Base-by-base conservation (phyloP, 2,329 filamentous ascomycete species). In the Fusarium sp. region DNA sequence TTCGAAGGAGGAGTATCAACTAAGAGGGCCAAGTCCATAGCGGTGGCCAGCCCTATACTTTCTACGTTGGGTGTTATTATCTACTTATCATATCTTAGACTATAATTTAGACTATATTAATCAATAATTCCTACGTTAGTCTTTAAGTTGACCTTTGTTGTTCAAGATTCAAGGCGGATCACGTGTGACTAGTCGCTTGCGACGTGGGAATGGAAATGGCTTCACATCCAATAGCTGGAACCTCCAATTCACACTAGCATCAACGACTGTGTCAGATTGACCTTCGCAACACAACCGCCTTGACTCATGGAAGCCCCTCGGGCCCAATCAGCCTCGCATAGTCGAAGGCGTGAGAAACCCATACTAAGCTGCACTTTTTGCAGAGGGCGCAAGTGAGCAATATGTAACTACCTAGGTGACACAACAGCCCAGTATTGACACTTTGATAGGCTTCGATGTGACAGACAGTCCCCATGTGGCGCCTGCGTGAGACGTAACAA, bases 401-500 rank as follows among this genome's bases (percentile, higher is more conserved):
- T 20, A 20, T 20, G 18, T 20, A 20, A 20, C 18, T 20, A 20
- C 18, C 18, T 20, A 20, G 18, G 18, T 20, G 18, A 20, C 18
- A 20, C 18, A 20, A 20, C 18, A 20, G 18, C 18, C 18, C 18
- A 20, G 18, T 26, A 22, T 50, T 61, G 31, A 50, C 33, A 7
- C 26, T 22, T 17, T n/a, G 20, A n/a, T 22, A 65, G 60, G 14
- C 62, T 65, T 59, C 62, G 60, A 39, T 65, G 53, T 14, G 33
- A 65, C 34, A 64, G 52, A 22, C 46, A 65, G n/a, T 59, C 60
- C 26, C 62, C 60, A 6, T 65, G 60, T 6, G 48, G 53, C 26
- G 53, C 60, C 26, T 65, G 60, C 26, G 17, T 48, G 22, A 40
- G 53, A 9, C 31, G 46, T 7, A 39, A 36, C 11, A 54, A 54